These are phyloP conservation scores for Phialocephala sp. DNA, from an alignment of 2,329 filamentous ascomycete genomes.

Conservation along the genomic window DNA sequence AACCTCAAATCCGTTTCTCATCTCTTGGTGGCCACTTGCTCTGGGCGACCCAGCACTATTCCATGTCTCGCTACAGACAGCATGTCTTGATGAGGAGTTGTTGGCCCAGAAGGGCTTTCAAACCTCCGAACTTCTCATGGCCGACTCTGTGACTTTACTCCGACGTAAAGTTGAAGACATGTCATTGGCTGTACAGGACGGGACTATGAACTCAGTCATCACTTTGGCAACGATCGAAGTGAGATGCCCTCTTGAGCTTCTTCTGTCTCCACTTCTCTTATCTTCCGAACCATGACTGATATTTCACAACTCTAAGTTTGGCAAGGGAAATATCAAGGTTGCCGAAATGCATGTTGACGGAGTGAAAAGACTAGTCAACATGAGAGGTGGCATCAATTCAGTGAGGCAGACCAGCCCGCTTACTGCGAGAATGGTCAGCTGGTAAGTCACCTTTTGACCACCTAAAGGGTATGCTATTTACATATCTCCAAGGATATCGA, in stretches of 20 bases:
- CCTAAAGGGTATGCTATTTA: constrained; percentile 4
- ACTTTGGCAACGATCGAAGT: constrained; percentile 64
- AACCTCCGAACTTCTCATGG: constrained; percentile 61
- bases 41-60: constrained; percentile 61
- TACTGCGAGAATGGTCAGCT: constrained; percentile 37
- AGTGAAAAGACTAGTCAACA: constrained; percentile 32
- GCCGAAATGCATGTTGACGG: constrained; percentile 35
- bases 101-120: constrained; percentile 57
- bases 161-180: constrained; percentile 55
- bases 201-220: constrained; percentile 61
- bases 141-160: constrained; percentile 59
- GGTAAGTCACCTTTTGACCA: constrained; percentile 22
- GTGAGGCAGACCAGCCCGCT: constrained; percentile 33
- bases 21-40: constrained; percentile 65
- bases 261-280: too few relatives aligned
- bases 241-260: constrained; percentile 30
- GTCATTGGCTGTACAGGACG: constrained; percentile 56
- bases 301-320: constrained; percentile 8
- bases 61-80: constrained; percentile 64
- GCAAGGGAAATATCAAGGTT: constrained; percentile 30
- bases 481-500: constrained; percentile 55
- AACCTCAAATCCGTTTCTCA: constrained; percentile 61
- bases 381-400: constrained; percentile 31
- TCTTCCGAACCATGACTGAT: constrained; percentile 39
- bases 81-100: constrained; percentile 60